Conservation (phyloP, 1,139 yeast genomes). For the Nakaseomyces bracarensis region DNA sequence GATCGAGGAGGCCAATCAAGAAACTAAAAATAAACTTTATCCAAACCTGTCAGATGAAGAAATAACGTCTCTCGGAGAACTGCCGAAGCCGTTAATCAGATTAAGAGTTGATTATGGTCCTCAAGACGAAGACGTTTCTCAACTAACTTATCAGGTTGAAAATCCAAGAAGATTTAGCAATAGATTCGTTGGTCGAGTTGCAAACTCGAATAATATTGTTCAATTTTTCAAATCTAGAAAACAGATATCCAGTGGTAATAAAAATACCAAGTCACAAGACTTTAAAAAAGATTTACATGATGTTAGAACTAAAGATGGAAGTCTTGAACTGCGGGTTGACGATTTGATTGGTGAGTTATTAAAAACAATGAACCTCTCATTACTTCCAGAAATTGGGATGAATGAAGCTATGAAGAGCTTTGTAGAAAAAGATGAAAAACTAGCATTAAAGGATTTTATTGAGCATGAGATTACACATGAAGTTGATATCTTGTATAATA, state of each 20-base stretch:
- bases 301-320: constrained; percentile 11
- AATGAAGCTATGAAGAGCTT: constrained; percentile 63
- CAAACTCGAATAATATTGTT: constrained; percentile 80
- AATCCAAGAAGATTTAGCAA: constrained; percentile 85
- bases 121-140: constrained; percentile 16
- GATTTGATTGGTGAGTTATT: constrained; percentile 54
- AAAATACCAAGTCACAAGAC: constrained; percentile 23
- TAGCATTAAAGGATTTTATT: constrained; percentile 59
- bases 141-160: constrained; percentile 71
- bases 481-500: constrained; percentile 45
- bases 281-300: constrained; percentile 21
- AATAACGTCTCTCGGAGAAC: constrained; percentile 17
- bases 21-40: constrained; percentile 37
- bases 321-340: constrained; percentile 45
- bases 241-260: constrained; percentile 19
- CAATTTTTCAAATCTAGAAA: constrained; percentile 49
- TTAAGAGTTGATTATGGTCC: constrained; percentile 84
- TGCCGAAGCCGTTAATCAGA: constrained; percentile 73
- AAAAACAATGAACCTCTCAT: constrained; percentile 51
- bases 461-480: constrained; percentile 59
- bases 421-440: constrained; percentile 77
- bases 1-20: constrained; percentile 49
- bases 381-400: constrained; percentile 72
- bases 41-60: constrained; percentile 25
- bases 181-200: constrained; percentile 82